phyloP scores from a whole-genome alignment of 2,329 filamentous ascomycete species.

The Pyricularia grisea region DNA sequence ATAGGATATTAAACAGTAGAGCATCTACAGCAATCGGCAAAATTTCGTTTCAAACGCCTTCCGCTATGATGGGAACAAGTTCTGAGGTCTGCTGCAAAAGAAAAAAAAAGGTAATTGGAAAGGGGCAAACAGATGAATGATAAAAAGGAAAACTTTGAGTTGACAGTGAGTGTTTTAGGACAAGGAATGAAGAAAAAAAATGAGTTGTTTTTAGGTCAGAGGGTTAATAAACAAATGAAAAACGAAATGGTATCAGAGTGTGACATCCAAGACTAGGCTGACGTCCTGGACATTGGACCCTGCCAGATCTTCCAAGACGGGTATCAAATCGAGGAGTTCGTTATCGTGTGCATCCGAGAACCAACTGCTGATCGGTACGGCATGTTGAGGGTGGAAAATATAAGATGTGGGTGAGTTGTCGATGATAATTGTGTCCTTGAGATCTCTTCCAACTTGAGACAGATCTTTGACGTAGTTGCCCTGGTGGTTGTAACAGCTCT shows the following conservation, averaged over 20 bases:
- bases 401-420: constrained; percentile 99
- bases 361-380: constrained; percentile 99
- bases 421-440: constrained; percentile 98
- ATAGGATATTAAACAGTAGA: constrained; percentile 9
- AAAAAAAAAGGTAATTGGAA: constrained; percentile 12
- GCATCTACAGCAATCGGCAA: constrained; percentile 7
- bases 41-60: constrained; percentile 11
- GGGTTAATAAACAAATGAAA: constrained; percentile 18
- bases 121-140: constrained; percentile 18
- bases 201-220: not conserved
- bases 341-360: constrained; percentile 99
- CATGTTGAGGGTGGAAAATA: constrained; percentile 98
- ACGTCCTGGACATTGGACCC: constrained; percentile 85
- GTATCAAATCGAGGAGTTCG: constrained; percentile 92
- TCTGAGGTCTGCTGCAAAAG: constrained; percentile 15
- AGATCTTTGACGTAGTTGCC: constrained; percentile 99
- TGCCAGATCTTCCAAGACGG: constrained; percentile 94
- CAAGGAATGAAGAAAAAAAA: not conserved
- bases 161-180: not conserved
- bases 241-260: constrained; percentile 40
- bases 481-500: constrained; percentile 99
- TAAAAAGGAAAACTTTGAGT: constrained; percentile 9
- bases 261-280: constrained; percentile 93
- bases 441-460: constrained; percentile 89
- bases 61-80: constrained; percentile 12